Conservation (phyloP, 2,329 filamentous ascomycete genomes). For the Fusarium acutatum region DNA sequence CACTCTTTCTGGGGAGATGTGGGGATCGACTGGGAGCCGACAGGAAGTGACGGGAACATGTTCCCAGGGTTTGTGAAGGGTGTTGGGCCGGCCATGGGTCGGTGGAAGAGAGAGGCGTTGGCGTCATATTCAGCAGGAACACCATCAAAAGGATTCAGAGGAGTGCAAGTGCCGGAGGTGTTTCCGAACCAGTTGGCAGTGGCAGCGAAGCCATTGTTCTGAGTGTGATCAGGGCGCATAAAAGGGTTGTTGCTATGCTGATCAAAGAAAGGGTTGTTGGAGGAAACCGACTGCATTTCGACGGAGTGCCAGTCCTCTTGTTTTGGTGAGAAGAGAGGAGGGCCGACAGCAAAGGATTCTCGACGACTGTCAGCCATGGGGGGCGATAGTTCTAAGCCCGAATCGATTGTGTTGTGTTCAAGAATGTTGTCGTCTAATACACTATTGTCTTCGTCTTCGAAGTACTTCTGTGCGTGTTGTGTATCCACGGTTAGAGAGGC, state of each 20-base stretch:
- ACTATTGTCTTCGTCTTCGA: slow-evolving; percentile 68
- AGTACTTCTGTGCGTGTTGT: slow-evolving; percentile 62
- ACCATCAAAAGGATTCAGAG: slow-evolving; percentile 72
- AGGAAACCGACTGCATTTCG: slow-evolving; percentile 70
- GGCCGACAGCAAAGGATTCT: slow-evolving; percentile 68
- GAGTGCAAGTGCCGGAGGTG: slow-evolving; percentile 72
- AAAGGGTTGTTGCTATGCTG: slow-evolving; percentile 71
- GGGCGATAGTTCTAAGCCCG: slow-evolving; percentile 69
- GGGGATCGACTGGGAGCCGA: slow-evolving; percentile 60
- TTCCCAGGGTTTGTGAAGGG: slow-evolving; percentile 64
- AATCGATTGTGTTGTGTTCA: slow-evolving; percentile 67
- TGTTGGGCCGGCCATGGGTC: slow-evolving; percentile 61
- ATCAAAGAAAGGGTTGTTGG: slow-evolving; percentile 70
- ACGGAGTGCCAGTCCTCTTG: slow-evolving; percentile 70
- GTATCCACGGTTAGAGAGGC: slow-evolving; percentile 63
- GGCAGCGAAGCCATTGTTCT: slow-evolving; percentile 53
- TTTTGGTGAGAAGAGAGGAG: slow-evolving; percentile 70
- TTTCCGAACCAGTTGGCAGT: slow-evolving; percentile 60
- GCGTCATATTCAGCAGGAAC: slow-evolving; percentile 65
- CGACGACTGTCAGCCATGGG: slow-evolving; percentile 69
- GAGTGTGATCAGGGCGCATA: slow-evolving; percentile 67
- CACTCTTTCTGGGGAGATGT: slow-evolving; percentile 68
- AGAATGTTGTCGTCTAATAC: slow-evolving; percentile 69
- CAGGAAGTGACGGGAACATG: slow-evolving; percentile 63
- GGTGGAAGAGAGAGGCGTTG: slow-evolving; percentile 61